Percentiles rank a stretch among this genome's conserved stretches.
Evolutionary conservation across 805 yeast species (phyloP).

Genomic region (Citeromyces nyonsensis): DNA sequence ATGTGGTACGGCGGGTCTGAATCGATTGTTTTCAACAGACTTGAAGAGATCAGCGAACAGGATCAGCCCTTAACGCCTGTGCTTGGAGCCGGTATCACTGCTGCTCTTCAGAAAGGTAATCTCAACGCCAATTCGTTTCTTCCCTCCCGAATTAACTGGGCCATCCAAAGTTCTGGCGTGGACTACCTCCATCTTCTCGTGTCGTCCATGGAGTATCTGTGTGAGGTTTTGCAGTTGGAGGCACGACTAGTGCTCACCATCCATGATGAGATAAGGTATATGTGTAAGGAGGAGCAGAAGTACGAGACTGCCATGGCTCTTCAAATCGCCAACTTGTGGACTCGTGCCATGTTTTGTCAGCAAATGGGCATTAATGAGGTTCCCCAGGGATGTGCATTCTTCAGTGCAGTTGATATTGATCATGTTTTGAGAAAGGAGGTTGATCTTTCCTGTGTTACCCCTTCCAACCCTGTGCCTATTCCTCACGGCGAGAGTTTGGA

Average conservation of each 20-base stretch:
- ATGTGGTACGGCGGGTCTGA: constrained; percentile 87
- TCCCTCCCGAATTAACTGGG: constrained; percentile 93
- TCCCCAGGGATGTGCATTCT: constrained; percentile 93
- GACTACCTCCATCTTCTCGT: constrained; percentile 82
- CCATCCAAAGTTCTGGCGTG: constrained; percentile 95
- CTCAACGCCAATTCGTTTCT: constrained; percentile 52
- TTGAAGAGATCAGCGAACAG: constrained; percentile 78
- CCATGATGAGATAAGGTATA: constrained; percentile 85
- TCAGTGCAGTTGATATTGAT: constrained; percentile 88
- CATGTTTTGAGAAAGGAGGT: constrained; percentile 84
- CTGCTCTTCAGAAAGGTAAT: constrained; percentile 56
- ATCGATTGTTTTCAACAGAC: constrained; percentile 75
- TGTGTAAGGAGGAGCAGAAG: constrained; percentile 59
- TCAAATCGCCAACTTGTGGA: constrained; percentile 89
- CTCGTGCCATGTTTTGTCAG: constrained; percentile 88
- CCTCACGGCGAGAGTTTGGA: constrained; percentile 69
- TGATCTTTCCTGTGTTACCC: constrained; percentile 81
- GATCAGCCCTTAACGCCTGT: constrained; percentile 80
- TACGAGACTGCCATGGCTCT: constrained; percentile 69
- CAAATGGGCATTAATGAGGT: constrained; percentile 79
- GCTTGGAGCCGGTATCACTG: constrained; percentile 84
- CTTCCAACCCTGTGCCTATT: constrained; percentile 60
- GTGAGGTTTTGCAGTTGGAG: constrained; percentile 43
- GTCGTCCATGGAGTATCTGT: constrained; percentile 76
- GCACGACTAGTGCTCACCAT: constrained; percentile 80